Percentiles rank a stretch among this genome's conserved stretches.
Evolutionary conservation across 768 basidiomycete species (phyloP).

Genomic region (Tephrocybe rancida): DNA sequence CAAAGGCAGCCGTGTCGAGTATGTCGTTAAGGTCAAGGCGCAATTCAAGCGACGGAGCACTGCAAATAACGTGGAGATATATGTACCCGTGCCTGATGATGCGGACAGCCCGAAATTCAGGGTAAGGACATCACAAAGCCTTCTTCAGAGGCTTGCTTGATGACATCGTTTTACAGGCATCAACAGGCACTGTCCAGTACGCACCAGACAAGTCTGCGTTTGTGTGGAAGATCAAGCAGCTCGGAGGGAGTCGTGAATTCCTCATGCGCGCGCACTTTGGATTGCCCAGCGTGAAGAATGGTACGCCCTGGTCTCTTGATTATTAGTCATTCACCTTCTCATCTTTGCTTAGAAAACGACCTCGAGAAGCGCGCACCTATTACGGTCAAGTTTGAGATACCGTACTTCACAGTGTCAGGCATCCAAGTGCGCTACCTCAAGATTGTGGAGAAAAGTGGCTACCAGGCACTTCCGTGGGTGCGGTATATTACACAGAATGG

Average conservation of each 20-base stretch:
- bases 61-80: constrained; percentile 98
- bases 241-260: constrained; percentile 95
- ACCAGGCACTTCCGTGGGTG: constrained; percentile 96
- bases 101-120: constrained; percentile 98
- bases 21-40: constrained; percentile 94
- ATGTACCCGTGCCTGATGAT: constrained; percentile 98
- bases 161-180: constrained; percentile 57
- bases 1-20: constrained; percentile 90
- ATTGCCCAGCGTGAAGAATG: constrained; percentile 88
- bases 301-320: constrained; percentile 44
- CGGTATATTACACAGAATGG: constrained; percentile 92
- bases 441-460: constrained; percentile 98
- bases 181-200: constrained; percentile 95
- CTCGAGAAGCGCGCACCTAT: constrained; percentile 92
- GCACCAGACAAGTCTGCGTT: constrained; percentile 98
- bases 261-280: constrained; percentile 99
- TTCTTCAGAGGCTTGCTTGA: background rate
- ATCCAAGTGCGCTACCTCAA: constrained; percentile 98
- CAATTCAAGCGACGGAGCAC: constrained; percentile 97
- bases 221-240: constrained; percentile 99
- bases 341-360: constrained; percentile 56
- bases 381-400: constrained; percentile 97
- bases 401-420: constrained; percentile 97
- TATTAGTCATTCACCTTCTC: background rate
- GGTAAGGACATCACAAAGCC: constrained; percentile 44